Evolutionary conservation across 2,329 filamentous ascomycete species (phyloP).

Genomic region (Apiospora marii): DNA sequence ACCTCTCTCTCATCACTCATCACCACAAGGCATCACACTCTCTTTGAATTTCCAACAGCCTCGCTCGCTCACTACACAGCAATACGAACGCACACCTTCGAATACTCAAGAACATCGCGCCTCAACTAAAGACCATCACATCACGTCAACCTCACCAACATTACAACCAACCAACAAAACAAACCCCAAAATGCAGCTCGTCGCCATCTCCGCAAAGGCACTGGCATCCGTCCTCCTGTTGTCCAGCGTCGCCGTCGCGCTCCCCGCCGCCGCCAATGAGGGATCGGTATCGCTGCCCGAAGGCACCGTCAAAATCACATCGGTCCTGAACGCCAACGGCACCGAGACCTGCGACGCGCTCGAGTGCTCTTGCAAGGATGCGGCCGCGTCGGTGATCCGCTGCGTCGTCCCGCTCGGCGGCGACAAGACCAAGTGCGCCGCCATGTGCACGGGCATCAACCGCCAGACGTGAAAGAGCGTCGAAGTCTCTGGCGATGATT

Average conservation of each 20-base stretch:
- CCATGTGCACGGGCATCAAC: slow-evolving; percentile 3
- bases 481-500: not conserved
- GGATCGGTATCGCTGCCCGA: not conserved
- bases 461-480: not conserved
- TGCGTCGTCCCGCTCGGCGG: not conserved
- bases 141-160: not conserved
- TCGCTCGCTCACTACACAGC: not conserved
- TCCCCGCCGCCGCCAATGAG: not conserved
- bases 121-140: not conserved
- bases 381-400: not conserved
- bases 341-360: not conserved
- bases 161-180: not conserved
- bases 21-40: not conserved
- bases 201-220: not conserved
- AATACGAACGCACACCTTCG: not conserved
- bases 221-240: not conserved
- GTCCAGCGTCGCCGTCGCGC: not conserved
- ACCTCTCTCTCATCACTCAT: not conserved
- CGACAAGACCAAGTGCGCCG: not conserved
- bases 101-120: not conserved
- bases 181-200: not conserved
- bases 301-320: not conserved
- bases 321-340: not conserved
- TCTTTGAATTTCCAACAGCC: not conserved
- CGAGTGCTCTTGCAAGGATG: slow-evolving; percentile 1